Conservation (phyloP, 305 asterid genomes). For the Fraxinus latifolia region DNA sequence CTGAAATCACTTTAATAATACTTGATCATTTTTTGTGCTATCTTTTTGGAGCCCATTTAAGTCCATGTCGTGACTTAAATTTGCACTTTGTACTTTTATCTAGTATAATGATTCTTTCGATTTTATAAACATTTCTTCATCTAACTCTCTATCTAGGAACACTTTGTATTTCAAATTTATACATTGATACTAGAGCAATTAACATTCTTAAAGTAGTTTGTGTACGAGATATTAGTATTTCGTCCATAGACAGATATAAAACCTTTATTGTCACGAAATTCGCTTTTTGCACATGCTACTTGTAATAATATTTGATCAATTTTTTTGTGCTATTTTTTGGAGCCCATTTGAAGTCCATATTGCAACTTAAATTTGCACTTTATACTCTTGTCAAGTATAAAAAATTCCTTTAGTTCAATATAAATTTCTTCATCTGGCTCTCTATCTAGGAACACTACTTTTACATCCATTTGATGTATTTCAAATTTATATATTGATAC, state of each 20-base stretch:
- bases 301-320: neutral
- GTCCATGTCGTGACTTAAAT: neutral
- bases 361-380: neutral
- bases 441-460: neutral
- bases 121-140: neutral
- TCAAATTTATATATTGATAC: neutral
- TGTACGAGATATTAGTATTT: constrained; percentile 9
- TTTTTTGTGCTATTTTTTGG: neutral
- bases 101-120: neutral
- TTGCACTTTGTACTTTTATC: neutral
- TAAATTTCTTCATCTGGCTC: neutral
- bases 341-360: neutral
- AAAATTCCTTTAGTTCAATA: neutral
- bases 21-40: neutral
- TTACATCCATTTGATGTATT: neutral
- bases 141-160: neutral
- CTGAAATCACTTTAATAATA: neutral
- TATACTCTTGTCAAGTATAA: neutral
- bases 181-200: neutral
- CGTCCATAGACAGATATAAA: neutral
- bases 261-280: neutral
- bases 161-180: neutral
- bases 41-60: neutral
- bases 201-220: neutral
- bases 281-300: constrained; percentile 2